A percentile compares a stretch with the other conserved stretches of the same genome.
Conservation (phyloP, 805 yeast species). For the Soucietia sequanensis region DNA sequence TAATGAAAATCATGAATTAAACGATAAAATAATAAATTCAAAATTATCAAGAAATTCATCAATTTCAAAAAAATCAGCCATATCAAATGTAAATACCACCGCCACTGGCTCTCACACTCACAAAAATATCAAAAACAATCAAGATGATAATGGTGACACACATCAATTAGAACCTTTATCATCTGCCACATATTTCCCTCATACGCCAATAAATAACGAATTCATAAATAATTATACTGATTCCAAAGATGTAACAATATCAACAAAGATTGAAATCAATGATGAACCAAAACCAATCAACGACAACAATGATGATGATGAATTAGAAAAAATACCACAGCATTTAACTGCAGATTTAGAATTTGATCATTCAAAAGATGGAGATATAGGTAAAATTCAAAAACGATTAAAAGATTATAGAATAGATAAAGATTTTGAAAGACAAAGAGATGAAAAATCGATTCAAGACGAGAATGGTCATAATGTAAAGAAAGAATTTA, state of each 20-base stretch:
- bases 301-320: not conserved
- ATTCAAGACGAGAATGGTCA: not conserved
- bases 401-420: constrained; percentile 1
- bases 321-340: constrained; percentile 19
- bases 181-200: constrained; percentile 72
- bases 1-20: too few relatives aligned
- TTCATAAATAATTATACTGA: not conserved
- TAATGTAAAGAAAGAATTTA: not conserved
- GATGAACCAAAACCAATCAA: not conserved
- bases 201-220: constrained; percentile 36
- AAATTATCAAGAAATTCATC: not conserved
- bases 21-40: not conserved
- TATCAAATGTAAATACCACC: not conserved
- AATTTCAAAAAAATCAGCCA: not conserved
- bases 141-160: constrained; percentile 17
- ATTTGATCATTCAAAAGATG: constrained; percentile 36
- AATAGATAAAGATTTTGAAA: not conserved
- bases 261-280: not conserved
- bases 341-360: constrained; percentile 52
- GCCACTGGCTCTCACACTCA: not conserved
- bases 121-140: too few relatives aligned
- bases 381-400: constrained; percentile 26
- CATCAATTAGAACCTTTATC: constrained; percentile 39
- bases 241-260: not conserved
- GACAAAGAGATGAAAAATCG: not conserved